These are phyloP conservation scores for Vanrija humicola DNA, from an alignment of 1,284 basidiomycete genomes.

Conservation along the genomic window DNA sequence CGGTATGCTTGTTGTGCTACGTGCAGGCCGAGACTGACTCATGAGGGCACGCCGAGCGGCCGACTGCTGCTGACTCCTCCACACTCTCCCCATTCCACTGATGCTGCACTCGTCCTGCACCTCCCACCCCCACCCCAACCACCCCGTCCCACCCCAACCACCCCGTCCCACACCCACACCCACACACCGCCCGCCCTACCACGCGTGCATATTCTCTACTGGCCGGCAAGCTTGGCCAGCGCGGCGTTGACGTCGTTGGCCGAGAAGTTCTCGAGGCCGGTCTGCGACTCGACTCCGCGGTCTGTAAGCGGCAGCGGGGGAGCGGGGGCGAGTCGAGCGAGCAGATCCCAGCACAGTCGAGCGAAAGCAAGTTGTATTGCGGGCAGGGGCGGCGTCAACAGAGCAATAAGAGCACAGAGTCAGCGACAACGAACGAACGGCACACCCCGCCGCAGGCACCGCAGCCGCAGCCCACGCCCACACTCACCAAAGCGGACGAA, in stretches of 20 bases:
- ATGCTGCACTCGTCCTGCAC: too few species aligned
- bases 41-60: too few species aligned
- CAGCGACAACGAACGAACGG: not conserved
- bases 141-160: too few species aligned
- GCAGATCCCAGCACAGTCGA: not conserved
- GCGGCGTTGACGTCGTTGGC: conserved; percentile 42
- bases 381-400: too few species aligned
- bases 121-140: too few species aligned
- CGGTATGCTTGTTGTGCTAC: too few species aligned
- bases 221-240: conserved; percentile 34
- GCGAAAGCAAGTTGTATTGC: too few species aligned
- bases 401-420: not conserved
- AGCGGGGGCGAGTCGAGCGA: not conserved
- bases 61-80: too few species aligned
- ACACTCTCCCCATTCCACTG: too few species aligned
- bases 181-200: not conserved
- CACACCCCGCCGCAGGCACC: not conserved
- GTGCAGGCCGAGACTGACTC: too few species aligned
- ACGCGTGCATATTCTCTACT: conserved; percentile 16
- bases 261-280: conserved; percentile 37
- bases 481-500: conserved; percentile 87
- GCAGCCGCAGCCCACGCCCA: not conserved
- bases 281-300: conserved; percentile 43
- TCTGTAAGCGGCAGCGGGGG: conserved; percentile 24
- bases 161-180: too few species aligned